Conservation (phyloP, 2,329 filamentous ascomycete genomes). For the Phaeosphaeriaceae sp. region DNA sequence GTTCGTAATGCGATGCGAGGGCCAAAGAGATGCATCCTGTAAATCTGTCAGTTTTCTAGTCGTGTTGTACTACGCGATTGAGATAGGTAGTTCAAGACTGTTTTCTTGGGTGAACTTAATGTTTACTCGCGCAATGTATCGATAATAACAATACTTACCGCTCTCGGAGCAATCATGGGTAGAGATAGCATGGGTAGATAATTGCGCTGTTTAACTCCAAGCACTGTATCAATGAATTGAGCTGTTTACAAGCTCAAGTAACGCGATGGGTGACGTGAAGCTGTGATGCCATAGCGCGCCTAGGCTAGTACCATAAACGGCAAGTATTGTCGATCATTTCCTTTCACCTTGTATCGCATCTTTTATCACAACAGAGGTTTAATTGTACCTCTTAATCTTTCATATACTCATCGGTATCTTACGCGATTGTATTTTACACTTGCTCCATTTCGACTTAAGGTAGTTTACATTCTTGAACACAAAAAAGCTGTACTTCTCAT, state of each 20-base stretch:
- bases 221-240: not conserved
- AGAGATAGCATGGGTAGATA: slow-evolving; percentile 15
- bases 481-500: too few relatives aligned
- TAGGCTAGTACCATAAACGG: not conserved
- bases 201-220: not conserved
- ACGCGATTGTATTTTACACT: too few relatives aligned
- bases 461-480: too few relatives aligned
- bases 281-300: slow-evolving; percentile 8
- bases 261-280: slow-evolving; percentile 2
- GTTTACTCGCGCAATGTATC: not conserved
- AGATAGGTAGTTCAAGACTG: not conserved
- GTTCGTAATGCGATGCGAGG: slow-evolving; percentile 31
- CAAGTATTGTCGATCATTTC: not conserved
- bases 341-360: not conserved
- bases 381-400: too few relatives aligned
- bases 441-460: too few relatives aligned
- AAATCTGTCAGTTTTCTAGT: slow-evolving; percentile 5
- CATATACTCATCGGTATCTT: too few relatives aligned
- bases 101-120: slow-evolving; percentile 6
- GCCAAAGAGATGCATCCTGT: slow-evolving; percentile 43
- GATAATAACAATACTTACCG: slow-evolving; percentile 10
- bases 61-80: not conserved
- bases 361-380: too few relatives aligned
- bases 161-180: slow-evolving; percentile 25
- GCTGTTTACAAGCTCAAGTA: not conserved